These are phyloP conservation scores for Infundibulicybe gibba DNA, from an alignment of 768 basidiomycete species.

Conservation along the genomic window DNA sequence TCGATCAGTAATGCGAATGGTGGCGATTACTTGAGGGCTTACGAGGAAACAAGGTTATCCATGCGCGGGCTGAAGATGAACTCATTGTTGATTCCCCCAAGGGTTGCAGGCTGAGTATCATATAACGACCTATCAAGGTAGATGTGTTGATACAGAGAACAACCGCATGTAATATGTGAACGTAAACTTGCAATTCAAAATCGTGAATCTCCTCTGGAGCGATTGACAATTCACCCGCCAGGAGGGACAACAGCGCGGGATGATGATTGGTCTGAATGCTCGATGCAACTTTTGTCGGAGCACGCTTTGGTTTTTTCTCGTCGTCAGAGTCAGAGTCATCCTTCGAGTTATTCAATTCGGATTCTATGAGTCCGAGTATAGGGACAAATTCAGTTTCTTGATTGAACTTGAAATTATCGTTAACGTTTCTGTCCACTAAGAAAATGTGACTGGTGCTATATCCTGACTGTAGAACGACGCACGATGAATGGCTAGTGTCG, in stretches of 20 bases:
- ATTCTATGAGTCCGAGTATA: constrained; percentile 73
- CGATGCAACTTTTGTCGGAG: constrained; percentile 31
- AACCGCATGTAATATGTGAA: background rate
- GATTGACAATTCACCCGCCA: constrained; percentile 76
- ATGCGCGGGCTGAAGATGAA: constrained; percentile 90
- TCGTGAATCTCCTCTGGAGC: constrained; percentile 83
- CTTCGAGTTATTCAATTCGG: constrained; percentile 48
- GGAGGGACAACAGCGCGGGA: constrained; percentile 64
- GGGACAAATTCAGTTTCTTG: constrained; percentile 89
- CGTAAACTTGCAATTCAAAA: constrained; percentile 78
- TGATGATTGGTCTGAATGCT: constrained; percentile 81
- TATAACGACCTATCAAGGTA: constrained; percentile 61
- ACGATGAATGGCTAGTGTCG: constrained; percentile 88
- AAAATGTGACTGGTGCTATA: constrained; percentile 3
- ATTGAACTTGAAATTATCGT: constrained; percentile 80
- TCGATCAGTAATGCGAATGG: background rate
- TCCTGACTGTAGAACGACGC: constrained; percentile 14
- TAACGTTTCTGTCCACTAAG: constrained; percentile 66
- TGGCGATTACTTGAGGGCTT: constrained; percentile 22
- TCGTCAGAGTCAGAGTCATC: constrained; percentile 18
- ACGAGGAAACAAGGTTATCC: constrained; percentile 95
- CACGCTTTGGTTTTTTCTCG: constrained; percentile 14
- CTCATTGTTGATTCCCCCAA: constrained; percentile 88
- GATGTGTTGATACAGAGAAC: background rate
- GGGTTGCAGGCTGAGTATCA: constrained; percentile 79